A percentile compares a stretch with the other conserved stretches of the same genome.
Conservation (phyloP, 176 grass and related monocot species). For the Carex myosuroides region DNA sequence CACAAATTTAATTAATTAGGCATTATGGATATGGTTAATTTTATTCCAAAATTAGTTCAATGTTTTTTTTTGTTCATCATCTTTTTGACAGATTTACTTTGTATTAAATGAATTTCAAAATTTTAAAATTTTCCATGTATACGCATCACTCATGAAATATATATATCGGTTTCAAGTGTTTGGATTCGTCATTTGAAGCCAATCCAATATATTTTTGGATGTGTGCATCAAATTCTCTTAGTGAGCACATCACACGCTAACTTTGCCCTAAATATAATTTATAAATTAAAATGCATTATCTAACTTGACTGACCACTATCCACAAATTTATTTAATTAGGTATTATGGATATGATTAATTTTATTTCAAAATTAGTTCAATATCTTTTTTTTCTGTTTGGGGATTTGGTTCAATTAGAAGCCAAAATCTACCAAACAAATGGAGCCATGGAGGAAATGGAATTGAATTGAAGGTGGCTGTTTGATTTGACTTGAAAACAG, state of each 20-base stretch:
- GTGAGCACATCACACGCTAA: too few relatives aligned
- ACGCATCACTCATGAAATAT: too few relatives aligned
- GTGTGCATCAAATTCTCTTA: too few relatives aligned
- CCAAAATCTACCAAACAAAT: constrained; percentile 9
- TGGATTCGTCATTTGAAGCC: too few relatives aligned
- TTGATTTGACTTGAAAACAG: constrained; percentile 1
- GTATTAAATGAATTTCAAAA: too few relatives aligned
- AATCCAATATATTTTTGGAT: too few relatives aligned
- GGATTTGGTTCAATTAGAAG: not conserved
- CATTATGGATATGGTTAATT: not conserved
- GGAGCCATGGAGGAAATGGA: not conserved
- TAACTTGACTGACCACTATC: not conserved
- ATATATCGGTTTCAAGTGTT: too few relatives aligned
- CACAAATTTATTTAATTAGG: not conserved
- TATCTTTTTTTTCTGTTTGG: not conserved
- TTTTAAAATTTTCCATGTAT: too few relatives aligned
- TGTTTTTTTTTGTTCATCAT: not conserved
- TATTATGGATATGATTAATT: not conserved
- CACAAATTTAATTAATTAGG: not conserved
- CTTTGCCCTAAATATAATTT: too few relatives aligned
- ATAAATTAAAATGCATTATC: not conserved
- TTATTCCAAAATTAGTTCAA: not conserved
- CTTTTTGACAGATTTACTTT: too few relatives aligned
- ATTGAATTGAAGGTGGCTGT: not conserved
- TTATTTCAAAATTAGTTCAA: not conserved